Conservation (phyloP, 108 stramenopile genomes). For the Craspedostauros australis region DNA sequence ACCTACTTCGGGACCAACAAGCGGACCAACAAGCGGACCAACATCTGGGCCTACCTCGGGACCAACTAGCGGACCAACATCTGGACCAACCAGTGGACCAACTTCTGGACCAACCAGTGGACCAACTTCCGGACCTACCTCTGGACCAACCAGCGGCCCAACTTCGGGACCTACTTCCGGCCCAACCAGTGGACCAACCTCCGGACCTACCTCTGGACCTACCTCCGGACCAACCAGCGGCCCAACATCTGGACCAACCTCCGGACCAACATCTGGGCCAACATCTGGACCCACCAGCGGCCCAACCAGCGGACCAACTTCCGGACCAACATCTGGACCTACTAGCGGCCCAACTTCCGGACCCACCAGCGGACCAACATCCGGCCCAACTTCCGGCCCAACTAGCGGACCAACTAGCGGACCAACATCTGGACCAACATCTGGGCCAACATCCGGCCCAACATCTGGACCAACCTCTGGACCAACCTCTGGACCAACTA, state of each 20-base stretch:
- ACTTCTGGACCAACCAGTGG: constrained; percentile 9
- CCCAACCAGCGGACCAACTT: too few species aligned
- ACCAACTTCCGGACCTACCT: neutral
- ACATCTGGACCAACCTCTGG: too few species aligned
- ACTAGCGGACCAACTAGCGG: neutral
- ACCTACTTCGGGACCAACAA: constrained; percentile 4
- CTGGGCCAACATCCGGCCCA: constrained; percentile 14
- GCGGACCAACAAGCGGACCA: neutral
- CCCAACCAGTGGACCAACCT: constrained; percentile 12
- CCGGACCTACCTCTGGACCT: constrained; percentile 15
- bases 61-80: constrained; percentile 8
- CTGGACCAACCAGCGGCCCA: constrained; percentile 9
- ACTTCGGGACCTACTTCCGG: constrained; percentile 13
- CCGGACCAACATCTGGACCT: constrained; percentile 1
- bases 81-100: neutral
- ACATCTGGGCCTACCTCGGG: neutral
- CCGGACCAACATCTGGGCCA: constrained; percentile 10
- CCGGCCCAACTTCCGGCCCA: constrained; percentile 1
- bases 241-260: constrained; percentile 10
- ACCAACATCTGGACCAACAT: constrained; percentile 13
- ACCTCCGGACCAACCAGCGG: constrained; percentile 9
- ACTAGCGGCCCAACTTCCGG: constrained; percentile 2
- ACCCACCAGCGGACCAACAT: constrained; percentile 5
- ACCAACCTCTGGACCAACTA: too few species aligned
- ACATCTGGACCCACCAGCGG: constrained; percentile 5